Conservation (phyloP, 2,329 filamentous ascomycete species). For the Xylaria sp. region DNA sequence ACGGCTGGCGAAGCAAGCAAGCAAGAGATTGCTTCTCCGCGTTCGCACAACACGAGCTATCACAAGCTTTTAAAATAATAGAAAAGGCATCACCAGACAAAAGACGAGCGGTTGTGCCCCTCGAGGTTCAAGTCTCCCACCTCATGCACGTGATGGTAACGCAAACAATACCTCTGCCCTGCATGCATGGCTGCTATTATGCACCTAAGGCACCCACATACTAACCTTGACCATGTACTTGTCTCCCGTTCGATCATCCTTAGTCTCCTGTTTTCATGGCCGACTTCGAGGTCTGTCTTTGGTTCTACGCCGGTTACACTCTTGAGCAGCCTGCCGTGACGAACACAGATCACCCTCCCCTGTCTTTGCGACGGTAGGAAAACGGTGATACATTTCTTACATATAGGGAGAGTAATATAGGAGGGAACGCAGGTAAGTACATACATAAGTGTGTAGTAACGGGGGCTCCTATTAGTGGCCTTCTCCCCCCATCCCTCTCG, state of each 20-base stretch:
- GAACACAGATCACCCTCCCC: background rate
- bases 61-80: background rate
- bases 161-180: constrained; percentile 9
- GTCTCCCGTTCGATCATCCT: background rate
- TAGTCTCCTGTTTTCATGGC: background rate
- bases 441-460: background rate
- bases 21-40: background rate
- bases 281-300: background rate
- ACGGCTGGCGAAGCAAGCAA: background rate
- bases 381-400: background rate
- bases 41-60: constrained; percentile 2
- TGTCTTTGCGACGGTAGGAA: background rate
- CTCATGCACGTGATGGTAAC: constrained; percentile 17
- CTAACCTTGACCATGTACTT: constrained; percentile 10
- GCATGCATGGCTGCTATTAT: constrained; percentile 15
- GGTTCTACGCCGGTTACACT: background rate
- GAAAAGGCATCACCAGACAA: background rate
- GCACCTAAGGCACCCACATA: constrained; percentile 18
- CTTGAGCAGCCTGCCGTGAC: background rate
- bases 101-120: constrained; percentile 6
- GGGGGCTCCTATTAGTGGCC: background rate
- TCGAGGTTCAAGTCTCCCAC: background rate
- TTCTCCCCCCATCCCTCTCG: background rate
- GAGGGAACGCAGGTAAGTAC: background rate
- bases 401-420: background rate